Conservation (phyloP, 768 basidiomycete genomes). For the Strobilomyces confusus region DNA sequence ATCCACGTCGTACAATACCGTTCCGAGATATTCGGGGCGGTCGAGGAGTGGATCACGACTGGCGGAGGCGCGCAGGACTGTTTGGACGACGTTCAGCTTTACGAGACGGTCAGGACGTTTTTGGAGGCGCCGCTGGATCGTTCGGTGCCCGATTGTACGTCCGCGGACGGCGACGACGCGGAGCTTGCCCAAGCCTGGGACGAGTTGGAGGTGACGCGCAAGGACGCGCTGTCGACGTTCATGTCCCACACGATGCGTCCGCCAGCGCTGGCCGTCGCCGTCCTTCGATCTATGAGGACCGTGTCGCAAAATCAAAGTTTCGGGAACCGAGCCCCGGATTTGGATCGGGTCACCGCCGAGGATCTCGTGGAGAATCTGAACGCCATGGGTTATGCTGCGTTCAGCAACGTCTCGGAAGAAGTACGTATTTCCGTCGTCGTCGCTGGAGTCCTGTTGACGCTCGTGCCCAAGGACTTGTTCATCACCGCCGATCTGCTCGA, state of each 20-base stretch:
- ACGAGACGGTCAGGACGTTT: conserved; percentile 55
- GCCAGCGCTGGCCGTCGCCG: conserved; percentile 28
- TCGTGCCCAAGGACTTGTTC: conserved; percentile 60
- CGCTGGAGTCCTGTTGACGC: conserved; percentile 4
- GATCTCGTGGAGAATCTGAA: conserved; percentile 77
- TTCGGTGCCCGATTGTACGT: conserved; percentile 36
- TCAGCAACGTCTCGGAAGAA: conserved; percentile 76
- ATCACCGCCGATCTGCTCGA: conserved; percentile 75
- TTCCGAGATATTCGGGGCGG: conserved; percentile 58
- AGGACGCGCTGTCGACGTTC: conserved; percentile 44
- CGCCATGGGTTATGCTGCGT: conserved; percentile 69
- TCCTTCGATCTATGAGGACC: conserved; percentile 17
- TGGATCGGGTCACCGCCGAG: conserved; percentile 61
- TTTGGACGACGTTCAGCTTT: conserved; percentile 67
- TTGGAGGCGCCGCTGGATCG: conserved; percentile 55
- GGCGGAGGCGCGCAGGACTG: conserved; percentile 80
- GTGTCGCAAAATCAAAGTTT: conserved; percentile 19
- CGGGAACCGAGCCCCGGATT: conserved; percentile 50
- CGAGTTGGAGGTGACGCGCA: conserved; percentile 40
- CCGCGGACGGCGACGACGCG: conserved; percentile 35
- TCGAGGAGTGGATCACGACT: conserved; percentile 66
- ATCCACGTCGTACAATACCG: conserved; percentile 48
- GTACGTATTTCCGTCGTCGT: conserved; percentile 34
- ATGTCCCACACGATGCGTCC: conserved; percentile 61
- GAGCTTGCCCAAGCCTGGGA: conserved; percentile 47